Conservation (phyloP, 352 stramenopile genomes). For the Peronospora farinosa region DNA sequence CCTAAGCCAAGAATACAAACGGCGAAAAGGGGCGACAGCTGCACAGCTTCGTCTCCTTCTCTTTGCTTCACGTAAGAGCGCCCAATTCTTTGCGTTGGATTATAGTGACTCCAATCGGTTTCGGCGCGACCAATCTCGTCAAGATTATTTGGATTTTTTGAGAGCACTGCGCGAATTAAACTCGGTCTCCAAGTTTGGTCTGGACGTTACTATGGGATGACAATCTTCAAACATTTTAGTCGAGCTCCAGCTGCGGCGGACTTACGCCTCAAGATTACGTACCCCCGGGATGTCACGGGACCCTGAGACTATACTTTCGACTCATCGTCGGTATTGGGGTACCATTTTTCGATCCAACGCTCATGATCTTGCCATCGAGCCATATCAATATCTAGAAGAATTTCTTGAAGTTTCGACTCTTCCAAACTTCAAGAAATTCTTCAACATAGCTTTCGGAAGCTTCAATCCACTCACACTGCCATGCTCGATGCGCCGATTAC, state of each 20-base stretch:
- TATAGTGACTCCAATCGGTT: not conserved
- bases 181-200: not conserved
- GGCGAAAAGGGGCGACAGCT: not conserved
- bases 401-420: too few relatives aligned
- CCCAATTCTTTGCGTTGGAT: not conserved
- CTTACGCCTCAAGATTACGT: not conserved
- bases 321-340: not conserved
- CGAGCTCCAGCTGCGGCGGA: too few relatives aligned
- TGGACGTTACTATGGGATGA: not conserved
- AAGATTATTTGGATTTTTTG: slow-evolving; percentile 6
- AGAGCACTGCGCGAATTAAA: not conserved
- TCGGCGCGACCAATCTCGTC: not conserved
- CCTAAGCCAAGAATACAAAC: not conserved
- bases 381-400: too few relatives aligned
- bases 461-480: not conserved
- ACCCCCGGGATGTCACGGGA: not conserved
- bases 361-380: not conserved
- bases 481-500: not conserved
- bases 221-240: not conserved
- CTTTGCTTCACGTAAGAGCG: not conserved
- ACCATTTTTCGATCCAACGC: not conserved
- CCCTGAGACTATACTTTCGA: not conserved
- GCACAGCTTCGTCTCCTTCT: not conserved
- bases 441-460: not conserved
- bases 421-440: not conserved